Evolutionary conservation across 257 asterid genomes (phyloP).

Genomic region (Nicotiana noctiflora): DNA sequence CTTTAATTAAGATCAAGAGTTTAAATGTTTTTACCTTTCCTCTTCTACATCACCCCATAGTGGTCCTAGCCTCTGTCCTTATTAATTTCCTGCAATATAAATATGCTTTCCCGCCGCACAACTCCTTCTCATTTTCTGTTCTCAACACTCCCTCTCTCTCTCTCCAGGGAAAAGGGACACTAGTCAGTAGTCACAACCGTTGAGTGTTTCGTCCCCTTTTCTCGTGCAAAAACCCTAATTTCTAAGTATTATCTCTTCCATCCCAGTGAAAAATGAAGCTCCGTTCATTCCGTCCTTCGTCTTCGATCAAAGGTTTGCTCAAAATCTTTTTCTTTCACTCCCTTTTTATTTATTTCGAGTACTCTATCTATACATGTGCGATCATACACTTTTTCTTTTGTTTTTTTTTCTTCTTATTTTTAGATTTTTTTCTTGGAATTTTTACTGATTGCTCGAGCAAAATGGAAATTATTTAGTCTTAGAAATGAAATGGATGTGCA

Average conservation of each 20-base stretch:
- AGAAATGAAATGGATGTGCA: too few species aligned
- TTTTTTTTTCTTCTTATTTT: not conserved
- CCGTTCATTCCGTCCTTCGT: constrained; percentile 7
- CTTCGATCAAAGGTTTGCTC: constrained; percentile 13
- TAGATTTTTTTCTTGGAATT: not conserved
- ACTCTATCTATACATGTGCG: not conserved
- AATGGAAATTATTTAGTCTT: too few species aligned
- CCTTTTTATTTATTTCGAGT: too few species aligned
- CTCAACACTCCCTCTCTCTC: not conserved
- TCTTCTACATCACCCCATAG: too few species aligned
- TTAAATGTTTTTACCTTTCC: too few species aligned
- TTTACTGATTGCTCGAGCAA: not conserved
- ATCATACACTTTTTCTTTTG: not conserved
- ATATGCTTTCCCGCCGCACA: constrained; percentile 15
- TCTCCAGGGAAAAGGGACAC: not conserved
- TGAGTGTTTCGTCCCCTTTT: not conserved
- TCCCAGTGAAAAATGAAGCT: constrained; percentile 10
- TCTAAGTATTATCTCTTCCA: not conserved
- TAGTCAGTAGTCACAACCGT: not conserved
- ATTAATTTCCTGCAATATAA: too few species aligned
- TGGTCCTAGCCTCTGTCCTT: too few species aligned
- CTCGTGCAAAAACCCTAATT: not conserved
- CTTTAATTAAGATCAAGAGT: too few species aligned
- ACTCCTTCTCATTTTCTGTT: not conserved
- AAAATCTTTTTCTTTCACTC: not conserved